A percentile compares a stretch with the other conserved stretches of the same genome.
phyloP scores from a whole-genome alignment of 305 asterid genomes.

The Rubia occidens region DNA sequence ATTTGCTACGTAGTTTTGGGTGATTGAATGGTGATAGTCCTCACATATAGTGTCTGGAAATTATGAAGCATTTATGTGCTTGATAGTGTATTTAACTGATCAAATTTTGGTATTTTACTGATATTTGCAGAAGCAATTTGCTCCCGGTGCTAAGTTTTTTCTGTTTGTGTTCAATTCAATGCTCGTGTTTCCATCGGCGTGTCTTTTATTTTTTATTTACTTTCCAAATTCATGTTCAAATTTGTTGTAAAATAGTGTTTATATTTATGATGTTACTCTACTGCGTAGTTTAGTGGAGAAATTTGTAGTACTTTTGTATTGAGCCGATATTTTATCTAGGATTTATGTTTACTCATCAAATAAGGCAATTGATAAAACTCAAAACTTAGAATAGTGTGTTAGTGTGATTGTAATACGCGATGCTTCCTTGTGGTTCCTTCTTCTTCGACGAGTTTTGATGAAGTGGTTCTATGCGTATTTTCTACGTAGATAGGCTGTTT shows the following conservation, averaged over 20 bases:
- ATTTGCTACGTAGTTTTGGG: no score
- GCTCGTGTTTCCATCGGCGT: no score
- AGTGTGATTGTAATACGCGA: conserved; percentile 5
- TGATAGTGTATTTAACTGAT: no score
- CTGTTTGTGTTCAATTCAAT: no score
- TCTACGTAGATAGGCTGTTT: conserved; percentile 90
- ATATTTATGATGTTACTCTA: background rate
- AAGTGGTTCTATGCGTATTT: conserved; percentile 88
- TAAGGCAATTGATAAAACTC: background rate
- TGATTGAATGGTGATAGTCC: no score
- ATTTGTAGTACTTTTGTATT: background rate
- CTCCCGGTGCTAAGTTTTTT: no score
- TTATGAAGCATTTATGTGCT: no score
- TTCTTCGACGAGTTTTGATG: conserved; percentile 84
- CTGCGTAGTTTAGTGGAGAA: background rate
- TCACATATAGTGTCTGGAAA: no score
- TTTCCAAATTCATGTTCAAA: background rate
- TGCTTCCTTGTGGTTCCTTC: conserved; percentile 55
- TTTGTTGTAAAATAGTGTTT: background rate
- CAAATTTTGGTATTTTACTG: no score
- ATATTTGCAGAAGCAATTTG: no score
- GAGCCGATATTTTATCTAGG: background rate
- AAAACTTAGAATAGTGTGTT: background rate
- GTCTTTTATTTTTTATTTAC: background rate
- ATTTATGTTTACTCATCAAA: background rate